A percentile compares a stretch with the other conserved stretches of the same genome.
These are phyloP conservation scores for Sequoiadendron giganteum DNA, from an alignment of 75 land plant genomes.

Conservation along the genomic window DNA sequence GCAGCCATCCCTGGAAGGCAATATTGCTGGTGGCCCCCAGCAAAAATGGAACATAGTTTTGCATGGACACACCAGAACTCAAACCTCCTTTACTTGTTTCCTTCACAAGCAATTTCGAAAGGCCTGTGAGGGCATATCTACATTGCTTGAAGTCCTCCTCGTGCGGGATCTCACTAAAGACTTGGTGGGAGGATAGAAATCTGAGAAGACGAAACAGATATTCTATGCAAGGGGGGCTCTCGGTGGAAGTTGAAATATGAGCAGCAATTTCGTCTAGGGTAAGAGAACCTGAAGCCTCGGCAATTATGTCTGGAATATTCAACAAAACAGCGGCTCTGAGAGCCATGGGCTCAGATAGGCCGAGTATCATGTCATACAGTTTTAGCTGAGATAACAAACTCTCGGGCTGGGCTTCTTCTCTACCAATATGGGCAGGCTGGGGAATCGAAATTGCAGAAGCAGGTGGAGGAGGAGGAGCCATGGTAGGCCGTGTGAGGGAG, in stretches of 20 bases:
- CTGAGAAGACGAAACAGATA: background rate
- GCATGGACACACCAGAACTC: too few species aligned
- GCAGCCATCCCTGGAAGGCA: conserved; percentile 15
- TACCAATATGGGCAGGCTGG: too few species aligned
- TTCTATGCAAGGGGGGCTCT: background rate
- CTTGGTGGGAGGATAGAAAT: background rate
- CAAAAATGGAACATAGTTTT: background rate
- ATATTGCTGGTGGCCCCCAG: background rate
- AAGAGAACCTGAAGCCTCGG: background rate
- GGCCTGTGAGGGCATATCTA: background rate
- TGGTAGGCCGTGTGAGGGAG: too few species aligned
- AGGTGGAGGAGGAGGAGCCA: too few species aligned
- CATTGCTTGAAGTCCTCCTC: background rate
- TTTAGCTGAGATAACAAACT: too few species aligned
- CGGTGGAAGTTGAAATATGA: background rate
- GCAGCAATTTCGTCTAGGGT: background rate
- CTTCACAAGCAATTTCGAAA: too few species aligned
- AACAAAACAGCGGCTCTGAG: background rate
- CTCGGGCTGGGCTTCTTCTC: too few species aligned
- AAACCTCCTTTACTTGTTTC: too few species aligned
- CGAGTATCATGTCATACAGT: background rate
- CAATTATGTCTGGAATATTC: background rate
- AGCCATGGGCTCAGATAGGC: background rate
- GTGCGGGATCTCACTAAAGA: background rate
- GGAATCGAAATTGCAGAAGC: too few species aligned